These are phyloP conservation scores for Boletus subcaerulescens DNA, from an alignment of 768 basidiomycete species.

Conservation along the genomic window DNA sequence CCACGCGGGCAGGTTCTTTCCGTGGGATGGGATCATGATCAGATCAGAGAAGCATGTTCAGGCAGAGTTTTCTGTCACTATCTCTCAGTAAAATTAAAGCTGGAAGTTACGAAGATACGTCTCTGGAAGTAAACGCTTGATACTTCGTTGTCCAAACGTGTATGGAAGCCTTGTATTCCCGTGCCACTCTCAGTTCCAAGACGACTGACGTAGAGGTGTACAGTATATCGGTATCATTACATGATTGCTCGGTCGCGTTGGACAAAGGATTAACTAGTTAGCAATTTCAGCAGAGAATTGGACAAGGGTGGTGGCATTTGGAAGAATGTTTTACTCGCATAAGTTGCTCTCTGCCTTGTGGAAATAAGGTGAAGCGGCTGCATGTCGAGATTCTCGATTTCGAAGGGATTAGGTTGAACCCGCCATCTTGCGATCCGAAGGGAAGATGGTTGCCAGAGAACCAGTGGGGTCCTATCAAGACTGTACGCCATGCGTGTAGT, in stretches of 20 bases:
- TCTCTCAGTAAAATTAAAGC: not conserved
- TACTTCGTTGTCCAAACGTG: not conserved
- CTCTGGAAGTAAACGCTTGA: not conserved
- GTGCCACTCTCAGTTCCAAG: too few species aligned
- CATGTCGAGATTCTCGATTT: not conserved
- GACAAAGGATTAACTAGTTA: not conserved
- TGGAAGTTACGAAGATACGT: not conserved
- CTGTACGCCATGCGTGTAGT: too few species aligned
- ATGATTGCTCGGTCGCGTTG: not conserved
- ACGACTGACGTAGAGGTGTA: too few species aligned
- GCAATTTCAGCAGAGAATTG: not conserved
- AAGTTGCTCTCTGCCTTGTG: not conserved
- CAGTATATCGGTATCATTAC: too few species aligned
- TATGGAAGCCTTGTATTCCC: not conserved
- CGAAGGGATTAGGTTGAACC: not conserved
- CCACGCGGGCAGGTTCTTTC: too few species aligned
- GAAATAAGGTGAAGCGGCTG: not conserved
- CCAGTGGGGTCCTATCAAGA: too few species aligned
- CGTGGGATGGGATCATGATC: too few species aligned
- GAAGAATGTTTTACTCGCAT: not conserved
- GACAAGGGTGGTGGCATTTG: not conserved
- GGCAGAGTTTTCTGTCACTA: too few species aligned
- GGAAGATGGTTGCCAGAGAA: not conserved
- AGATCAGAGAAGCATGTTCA: too few species aligned
- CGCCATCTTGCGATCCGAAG: conserved; percentile 3